These are phyloP conservation scores for Russula foetens DNA, from an alignment of 768 basidiomycete species.

Conservation along the genomic window DNA sequence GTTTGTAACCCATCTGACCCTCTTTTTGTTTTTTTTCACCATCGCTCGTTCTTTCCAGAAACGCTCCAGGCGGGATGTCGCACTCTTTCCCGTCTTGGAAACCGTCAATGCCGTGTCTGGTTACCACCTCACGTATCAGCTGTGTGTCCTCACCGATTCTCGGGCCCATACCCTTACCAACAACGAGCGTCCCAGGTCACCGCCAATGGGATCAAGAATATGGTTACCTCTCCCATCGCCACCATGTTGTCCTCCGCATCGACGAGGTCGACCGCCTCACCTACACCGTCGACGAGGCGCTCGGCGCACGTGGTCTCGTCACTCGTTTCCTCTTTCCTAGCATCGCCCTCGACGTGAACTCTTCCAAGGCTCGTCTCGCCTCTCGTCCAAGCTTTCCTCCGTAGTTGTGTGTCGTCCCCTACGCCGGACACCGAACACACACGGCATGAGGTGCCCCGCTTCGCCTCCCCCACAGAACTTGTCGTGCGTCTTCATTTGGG, in stretches of 20 bases:
- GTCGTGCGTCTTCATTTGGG: slow-evolving; percentile 94
- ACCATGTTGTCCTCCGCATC: slow-evolving; percentile 70
- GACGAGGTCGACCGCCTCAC: slow-evolving; percentile 66
- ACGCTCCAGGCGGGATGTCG: too few species aligned
- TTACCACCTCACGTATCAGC: too few species aligned
- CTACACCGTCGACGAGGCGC: slow-evolving; percentile 59
- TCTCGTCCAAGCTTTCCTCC: slow-evolving; percentile 76
- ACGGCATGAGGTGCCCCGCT: slow-evolving; percentile 75
- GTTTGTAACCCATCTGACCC: too few species aligned
- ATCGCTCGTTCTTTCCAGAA: too few species aligned
- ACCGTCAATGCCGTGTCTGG: too few species aligned
- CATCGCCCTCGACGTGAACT: slow-evolving; percentile 77
- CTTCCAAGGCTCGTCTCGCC: slow-evolving; percentile 64
- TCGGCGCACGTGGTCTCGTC: slow-evolving; percentile 63
- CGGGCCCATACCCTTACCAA: not conserved
- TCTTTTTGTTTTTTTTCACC: too few species aligned
- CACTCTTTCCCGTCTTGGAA: too few species aligned
- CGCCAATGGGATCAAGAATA: slow-evolving; percentile 39
- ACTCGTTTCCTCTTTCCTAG: slow-evolving; percentile 90
- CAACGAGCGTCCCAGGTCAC: slow-evolving; percentile 13
- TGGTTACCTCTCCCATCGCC: slow-evolving; percentile 65
- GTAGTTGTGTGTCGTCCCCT: slow-evolving; percentile 34
- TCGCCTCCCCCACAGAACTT: slow-evolving; percentile 81
- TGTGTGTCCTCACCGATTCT: too few species aligned
- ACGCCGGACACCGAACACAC: slow-evolving; percentile 37